Evolutionary conservation across 768 basidiomycete genomes (phyloP).

Genomic region (Obba rivulosa): DNA sequence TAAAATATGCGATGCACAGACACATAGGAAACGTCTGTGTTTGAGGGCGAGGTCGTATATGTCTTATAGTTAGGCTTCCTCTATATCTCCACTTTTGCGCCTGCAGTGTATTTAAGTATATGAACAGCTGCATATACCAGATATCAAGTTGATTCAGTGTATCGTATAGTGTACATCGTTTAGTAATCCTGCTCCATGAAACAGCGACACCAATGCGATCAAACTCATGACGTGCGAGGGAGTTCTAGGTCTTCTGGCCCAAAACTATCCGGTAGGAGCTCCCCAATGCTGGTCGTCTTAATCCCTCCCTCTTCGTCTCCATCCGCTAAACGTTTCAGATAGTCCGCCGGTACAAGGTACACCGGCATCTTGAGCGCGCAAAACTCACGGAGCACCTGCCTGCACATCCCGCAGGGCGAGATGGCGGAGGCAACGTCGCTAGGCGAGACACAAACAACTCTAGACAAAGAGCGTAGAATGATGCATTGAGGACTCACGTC

Average conservation of each 20-base stretch:
- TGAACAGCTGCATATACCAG: no score
- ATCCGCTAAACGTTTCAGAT: constrained; percentile 35
- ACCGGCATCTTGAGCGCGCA: constrained; percentile 70
- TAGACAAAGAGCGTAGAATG: neutral
- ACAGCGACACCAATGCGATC: no score
- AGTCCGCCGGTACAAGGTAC: constrained; percentile 63
- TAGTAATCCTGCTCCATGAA: no score
- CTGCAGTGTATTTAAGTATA: no score
- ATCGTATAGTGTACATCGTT: no score
- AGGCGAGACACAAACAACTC: neutral
- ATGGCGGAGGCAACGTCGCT: constrained; percentile 66
- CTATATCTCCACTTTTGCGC: no score
- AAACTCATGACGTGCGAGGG: constrained; percentile 23
- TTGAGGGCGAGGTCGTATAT: no score
- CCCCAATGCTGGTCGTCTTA: constrained; percentile 59
- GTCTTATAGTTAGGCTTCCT: no score
- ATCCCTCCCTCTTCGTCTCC: constrained; percentile 47
- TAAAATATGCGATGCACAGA: no score
- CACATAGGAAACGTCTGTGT: no score
- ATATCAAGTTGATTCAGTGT: no score
- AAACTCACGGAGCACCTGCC: constrained; percentile 88
- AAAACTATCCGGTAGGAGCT: constrained; percentile 81
- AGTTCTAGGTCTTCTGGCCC: constrained; percentile 77
- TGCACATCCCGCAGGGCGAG: constrained; percentile 92
- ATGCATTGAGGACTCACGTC: constrained; percentile 42